Base-by-base conservation (phyloP, 805 yeast species). In the Grigorovia jiainica region DNA sequence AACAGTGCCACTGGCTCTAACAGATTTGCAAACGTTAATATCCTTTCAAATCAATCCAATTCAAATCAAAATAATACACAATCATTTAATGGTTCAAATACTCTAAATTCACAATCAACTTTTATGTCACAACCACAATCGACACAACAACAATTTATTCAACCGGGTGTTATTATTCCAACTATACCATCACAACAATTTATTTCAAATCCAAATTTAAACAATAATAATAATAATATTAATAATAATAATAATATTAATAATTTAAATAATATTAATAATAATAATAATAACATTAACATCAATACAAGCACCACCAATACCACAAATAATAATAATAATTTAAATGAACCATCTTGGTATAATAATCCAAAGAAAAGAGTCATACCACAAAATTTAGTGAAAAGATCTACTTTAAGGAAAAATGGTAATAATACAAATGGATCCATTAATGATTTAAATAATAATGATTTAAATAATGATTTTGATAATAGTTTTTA, bases 311-410 rank as follows among this genome's bases (percentile, higher is more conserved):
- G n/a, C n/a, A n/a, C n/a, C n/a, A n/a, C n/a, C n/a, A n/a, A n/a
- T n/a, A 18, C 16, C 16, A 19, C 7, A 15, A 36, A 19, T 7
- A 27, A 40, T 17, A 21, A 9, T 7, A 30, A 37, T 18, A 37
- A 37, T 15, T 13, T 13, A n/a, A 43, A 49, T 20, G 55, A 51
- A 18, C 66, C 67, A 6, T 52, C 52, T 18, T 69, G 70, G 71
- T 65, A 56, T 45, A 63, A 65, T 34, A 64, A 65, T 38, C 65
- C 71, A n/a, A 69, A 66, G 44, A 68, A 70, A 45, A 61, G 78
- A 43, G 57, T 63, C 1, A 61, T 69, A n/a, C 78, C 79, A 7
- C 66, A 68, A n/a, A 63, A 62, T 3, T 64, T 72, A 13, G 57
- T 73, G 18, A 72, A 71, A 47, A 61, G 78, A 49, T 54, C 63